Base-by-base conservation (phyloP, 2,329 filamentous ascomycete genomes). In the Ilyonectria mors-panacis region DNA sequence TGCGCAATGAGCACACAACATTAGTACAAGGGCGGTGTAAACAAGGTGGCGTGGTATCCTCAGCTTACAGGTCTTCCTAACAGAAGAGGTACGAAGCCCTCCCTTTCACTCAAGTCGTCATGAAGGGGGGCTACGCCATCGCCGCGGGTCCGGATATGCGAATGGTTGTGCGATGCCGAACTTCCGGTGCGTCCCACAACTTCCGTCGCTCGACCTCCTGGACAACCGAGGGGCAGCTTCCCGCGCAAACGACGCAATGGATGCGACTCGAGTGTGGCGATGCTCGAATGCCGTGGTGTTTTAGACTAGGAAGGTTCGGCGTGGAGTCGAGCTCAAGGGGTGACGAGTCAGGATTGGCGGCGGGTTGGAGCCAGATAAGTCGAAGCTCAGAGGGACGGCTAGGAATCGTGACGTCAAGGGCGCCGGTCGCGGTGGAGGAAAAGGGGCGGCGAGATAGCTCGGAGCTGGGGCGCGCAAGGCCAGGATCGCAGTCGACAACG, bases 81-180 rank as follows among this genome's bases (percentile, higher is more conserved):
- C 69, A 63, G 66, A 70, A 68, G 66, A 73, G 72, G 66, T 75
- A 73, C 61, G 74, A 76, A 76, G 69, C 72, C 75, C 76, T 75
- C 74, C 60, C 70, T 68, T 64, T 60, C 45, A 63, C 21, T 64
- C 47, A 65, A 60, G 66, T 65, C 64, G 65, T 72, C 62, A 71
- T 45, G 62, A 48, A 66, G 67, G 67, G 65, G 39, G 69, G 58
- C 67, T 76, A 75, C 69, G 71, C 74, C 74, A 76, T 76, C 66
- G 62, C 74, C 72, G 70, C 69, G 60, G 59, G 59, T 42, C 68
- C 54, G 56, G 54, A 26, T 57, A 58, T 58, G 57, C 26, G 56
- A 70, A 48, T 67, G 63, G 59, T 57, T 63, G 50, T 58, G 64
- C 58, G 54, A 59, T 75, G 73, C 69, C 70, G 70, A 64, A 48